Evolutionary conservation across 306 rosid genomes (phyloP), one percentile per base, ranked within the genome.

Genomic region (Sphenostylis stenocarpa): DNA sequence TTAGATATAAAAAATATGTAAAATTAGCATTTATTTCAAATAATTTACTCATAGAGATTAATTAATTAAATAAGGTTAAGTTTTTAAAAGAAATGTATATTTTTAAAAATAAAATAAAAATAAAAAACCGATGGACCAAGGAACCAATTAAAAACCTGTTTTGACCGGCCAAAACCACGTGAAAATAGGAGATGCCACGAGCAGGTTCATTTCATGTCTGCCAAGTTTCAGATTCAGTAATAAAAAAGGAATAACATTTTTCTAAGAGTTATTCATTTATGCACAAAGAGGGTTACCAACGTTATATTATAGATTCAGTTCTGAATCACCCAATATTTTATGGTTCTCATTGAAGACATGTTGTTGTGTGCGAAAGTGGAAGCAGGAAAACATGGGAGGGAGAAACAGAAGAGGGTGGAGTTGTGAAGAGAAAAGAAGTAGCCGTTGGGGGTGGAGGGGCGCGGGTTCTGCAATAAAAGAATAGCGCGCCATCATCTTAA

Each of bases 361-460:
- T 26, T 26, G 28, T 26, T 26, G 57, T 19, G 58, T 19, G 58
- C 2, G 28, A 28, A 21, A 53, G 61, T 21, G 7, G 31, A 55
- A 12, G 58, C 14, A 8, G 2, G 58, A 52, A 20, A 20, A 7
- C 2, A 55, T 21, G 60, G 15, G 43, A 39, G 34, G n/a, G 43
- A 39, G 34, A 20, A 49, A 5, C 23, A 55, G 6, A 15, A 14
- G 20, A 6, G 15, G 3, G n/a, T n/a, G 33, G 9, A 8, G 17
- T 8, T 6, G 29, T 21, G 3, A 7, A 5, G 72, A 75, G 71
- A 77, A 60, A 49, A 49, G 64, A 78, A 71, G 84, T 83, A 88
- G 92, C 89, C 88, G 89, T 88, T 88, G 78, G 52, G 51, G 43
- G 67, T 61, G 67, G 67, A 62, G 57, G 3, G 82, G 73, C 72